phyloP scores from a whole-genome alignment of 2,329 filamentous ascomycete species.

The Dactylonectria macrodidyma region DNA sequence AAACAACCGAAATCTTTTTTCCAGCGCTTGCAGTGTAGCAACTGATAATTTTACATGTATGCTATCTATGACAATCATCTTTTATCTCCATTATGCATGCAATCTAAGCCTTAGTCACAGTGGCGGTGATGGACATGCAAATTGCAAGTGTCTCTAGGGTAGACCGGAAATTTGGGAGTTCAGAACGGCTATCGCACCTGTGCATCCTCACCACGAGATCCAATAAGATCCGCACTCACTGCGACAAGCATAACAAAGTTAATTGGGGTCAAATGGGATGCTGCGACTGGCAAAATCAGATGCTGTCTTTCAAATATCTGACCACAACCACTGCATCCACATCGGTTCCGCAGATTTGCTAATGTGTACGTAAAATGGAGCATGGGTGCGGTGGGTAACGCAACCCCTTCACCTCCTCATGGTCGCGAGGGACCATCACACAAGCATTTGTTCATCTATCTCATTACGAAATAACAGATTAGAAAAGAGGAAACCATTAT shows the following conservation, averaged over 20 bases:
- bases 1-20: no score
- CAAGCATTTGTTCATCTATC: background rate
- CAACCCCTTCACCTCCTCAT: background rate
- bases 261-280: background rate
- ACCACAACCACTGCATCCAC: background rate
- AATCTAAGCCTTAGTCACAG: no score
- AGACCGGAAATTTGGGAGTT: no score
- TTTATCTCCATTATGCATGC: no score
- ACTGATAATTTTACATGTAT: no score
- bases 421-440: background rate
- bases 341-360: background rate
- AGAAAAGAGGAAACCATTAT: slow-evolving; percentile 14
- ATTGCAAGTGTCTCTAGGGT: no score
- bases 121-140: no score
- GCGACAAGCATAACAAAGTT: background rate
- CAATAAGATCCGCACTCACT: background rate
- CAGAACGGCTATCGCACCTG: no score
- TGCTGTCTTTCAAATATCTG: background rate
- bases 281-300: background rate
- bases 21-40: no score
- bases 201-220: background rate
- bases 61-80: no score
- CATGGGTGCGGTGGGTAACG: slow-evolving; percentile 1
- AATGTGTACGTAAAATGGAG: background rate
- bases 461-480: slow-evolving; percentile 11